Evolutionary conservation across 495 filamentous ascomycete genomes (phyloP).

Genomic region (Hypoxylon rickii): DNA sequence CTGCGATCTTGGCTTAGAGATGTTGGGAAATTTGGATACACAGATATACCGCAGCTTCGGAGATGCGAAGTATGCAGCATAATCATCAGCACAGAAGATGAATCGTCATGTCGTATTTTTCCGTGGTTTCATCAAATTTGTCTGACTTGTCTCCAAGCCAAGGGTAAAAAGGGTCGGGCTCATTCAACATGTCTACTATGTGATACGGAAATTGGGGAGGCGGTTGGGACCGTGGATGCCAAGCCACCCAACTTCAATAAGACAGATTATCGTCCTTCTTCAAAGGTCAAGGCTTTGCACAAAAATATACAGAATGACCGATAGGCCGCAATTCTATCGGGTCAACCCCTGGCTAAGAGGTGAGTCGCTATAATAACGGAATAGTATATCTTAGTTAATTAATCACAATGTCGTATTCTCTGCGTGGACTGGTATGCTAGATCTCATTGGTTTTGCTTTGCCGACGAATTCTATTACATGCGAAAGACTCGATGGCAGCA

Average conservation of each 20-base stretch:
- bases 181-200: conserved; percentile 6
- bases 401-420: conserved; percentile 16
- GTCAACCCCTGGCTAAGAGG: conserved; percentile 8
- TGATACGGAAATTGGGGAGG: neutral
- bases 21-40: neutral
- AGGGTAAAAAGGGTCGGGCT: neutral
- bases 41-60: neutral
- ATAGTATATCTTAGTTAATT: neutral
- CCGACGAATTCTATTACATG: conserved; percentile 5
- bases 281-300: conserved; percentile 19
- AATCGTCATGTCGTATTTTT: neutral
- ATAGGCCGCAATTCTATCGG: neutral
- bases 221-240: neutral
- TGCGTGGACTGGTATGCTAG: conserved; percentile 19
- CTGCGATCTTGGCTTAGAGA: conserved; percentile 9
- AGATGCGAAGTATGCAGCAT: conserved; percentile 6
- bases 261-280: conserved; percentile 11
- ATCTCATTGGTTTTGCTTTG: conserved; percentile 16
- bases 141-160: neutral
- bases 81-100: neutral
- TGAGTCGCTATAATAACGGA: neutral
- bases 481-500: conserved; percentile 34
- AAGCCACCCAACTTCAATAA: neutral
- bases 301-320: conserved; percentile 6
- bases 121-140: conserved; percentile 18